These are phyloP conservation scores for Sordariomycetes sp. DNA, from an alignment of 2,329 filamentous ascomycete species.

Conservation along the genomic window DNA sequence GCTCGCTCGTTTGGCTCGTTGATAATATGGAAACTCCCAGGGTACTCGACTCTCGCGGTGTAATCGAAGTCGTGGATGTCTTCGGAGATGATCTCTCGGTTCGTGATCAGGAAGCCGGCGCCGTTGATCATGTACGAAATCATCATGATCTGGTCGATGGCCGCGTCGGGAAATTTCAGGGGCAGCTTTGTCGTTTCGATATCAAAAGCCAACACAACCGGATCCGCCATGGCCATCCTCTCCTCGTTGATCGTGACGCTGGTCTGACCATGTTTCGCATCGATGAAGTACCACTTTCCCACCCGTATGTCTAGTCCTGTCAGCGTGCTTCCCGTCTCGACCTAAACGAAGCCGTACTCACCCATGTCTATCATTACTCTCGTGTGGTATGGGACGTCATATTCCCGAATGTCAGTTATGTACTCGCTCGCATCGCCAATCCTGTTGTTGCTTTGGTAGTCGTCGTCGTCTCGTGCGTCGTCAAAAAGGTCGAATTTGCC, in stretches of 20 bases:
- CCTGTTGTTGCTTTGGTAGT: conserved; percentile 63
- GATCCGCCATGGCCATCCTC: conserved; percentile 80
- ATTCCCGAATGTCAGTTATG: conserved; percentile 97
- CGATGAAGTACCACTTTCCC: conserved; percentile 93
- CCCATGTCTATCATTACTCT: conserved; percentile 94
- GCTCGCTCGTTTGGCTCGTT: conserved; percentile 92
- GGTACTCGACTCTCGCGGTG: conserved; percentile 92
- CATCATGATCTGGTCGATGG: conserved; percentile 98
- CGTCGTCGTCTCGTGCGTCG: conserved; percentile 70
- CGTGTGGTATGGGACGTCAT: conserved; percentile 98
- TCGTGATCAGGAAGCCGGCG: conserved; percentile 94
- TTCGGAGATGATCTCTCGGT: conserved; percentile 93
- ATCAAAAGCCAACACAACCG: conserved; percentile 98
- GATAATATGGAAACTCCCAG: conserved; percentile 93
- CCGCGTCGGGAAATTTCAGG: conserved; percentile 89
- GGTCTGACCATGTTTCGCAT: conserved; percentile 83
- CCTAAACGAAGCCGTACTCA: conserved; percentile 20
- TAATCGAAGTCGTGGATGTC: conserved; percentile 98
- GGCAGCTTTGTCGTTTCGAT: conserved; percentile 96
- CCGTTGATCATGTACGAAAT: conserved; percentile 99
- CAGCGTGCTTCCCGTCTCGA: neutral
- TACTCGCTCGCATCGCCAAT: conserved; percentile 90
- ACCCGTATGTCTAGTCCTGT: conserved; percentile 70
- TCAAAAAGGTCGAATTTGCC: conserved; percentile 93
- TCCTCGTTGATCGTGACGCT: conserved; percentile 80